Conservation (phyloP, 2,329 filamentous ascomycete species). For the Phialophora chinensis region DNA sequence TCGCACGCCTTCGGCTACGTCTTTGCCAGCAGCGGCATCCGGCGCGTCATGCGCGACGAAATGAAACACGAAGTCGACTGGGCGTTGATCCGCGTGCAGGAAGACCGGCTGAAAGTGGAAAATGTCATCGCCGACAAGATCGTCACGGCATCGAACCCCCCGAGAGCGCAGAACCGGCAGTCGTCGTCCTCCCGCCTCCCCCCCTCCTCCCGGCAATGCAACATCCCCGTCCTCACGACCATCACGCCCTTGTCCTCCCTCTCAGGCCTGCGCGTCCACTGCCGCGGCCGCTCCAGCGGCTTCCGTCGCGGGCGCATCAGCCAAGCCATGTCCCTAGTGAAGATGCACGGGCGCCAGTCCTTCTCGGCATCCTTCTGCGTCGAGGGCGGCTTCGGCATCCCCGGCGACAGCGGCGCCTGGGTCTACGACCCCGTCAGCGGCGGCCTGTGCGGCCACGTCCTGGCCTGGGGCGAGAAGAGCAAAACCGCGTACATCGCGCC, state of each 20-base stretch:
- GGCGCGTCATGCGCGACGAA: conserved; percentile 72
- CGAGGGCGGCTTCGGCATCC: conserved; percentile 60
- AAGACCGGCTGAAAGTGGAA: conserved; percentile 70
- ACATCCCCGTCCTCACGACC: conserved; percentile 45
- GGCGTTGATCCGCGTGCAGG: conserved; percentile 83
- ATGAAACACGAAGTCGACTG: conserved; percentile 92
- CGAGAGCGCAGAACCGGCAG: conserved; percentile 39
- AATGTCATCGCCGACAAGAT: conserved; percentile 64
- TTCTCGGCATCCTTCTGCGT: conserved; percentile 75
- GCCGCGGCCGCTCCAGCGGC: conserved; percentile 84
- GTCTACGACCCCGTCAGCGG: conserved; percentile 81
- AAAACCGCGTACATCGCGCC: conserved; percentile 89
- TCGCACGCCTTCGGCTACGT: conserved; percentile 82
- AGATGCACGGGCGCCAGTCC: conserved; percentile 81
- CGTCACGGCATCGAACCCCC: conserved; percentile 22
- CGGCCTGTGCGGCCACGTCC: conserved; percentile 83
- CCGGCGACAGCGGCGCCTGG: conserved; percentile 93
- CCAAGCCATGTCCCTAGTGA: conserved; percentile 79
- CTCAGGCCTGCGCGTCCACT: conserved; percentile 80
- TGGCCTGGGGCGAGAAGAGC: conserved; percentile 83
- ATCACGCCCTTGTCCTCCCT: conserved; percentile 67
- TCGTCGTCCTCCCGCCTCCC: conserved; percentile 36
- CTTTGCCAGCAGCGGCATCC: conserved; percentile 87
- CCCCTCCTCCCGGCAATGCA: neutral
- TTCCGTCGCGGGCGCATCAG: conserved; percentile 79